Evolutionary conservation across 2,329 filamentous ascomycete genomes (phyloP), one percentile per base, ranked within the genome.

Genomic region (Sclerotinia borealis): DNA sequence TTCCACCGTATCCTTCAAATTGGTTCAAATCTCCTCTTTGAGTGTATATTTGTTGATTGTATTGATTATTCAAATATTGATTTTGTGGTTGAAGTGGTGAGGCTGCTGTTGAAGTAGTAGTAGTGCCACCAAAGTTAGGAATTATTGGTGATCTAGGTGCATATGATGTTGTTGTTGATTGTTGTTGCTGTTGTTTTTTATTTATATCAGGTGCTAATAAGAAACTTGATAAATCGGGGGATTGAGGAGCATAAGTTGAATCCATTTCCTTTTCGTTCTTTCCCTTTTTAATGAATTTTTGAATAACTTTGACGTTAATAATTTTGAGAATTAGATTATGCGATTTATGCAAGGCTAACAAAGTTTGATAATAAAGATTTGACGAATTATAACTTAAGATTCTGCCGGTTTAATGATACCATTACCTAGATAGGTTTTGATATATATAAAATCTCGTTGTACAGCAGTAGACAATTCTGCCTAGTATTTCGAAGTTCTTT

Each of bases 141-240:
- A 72, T 67, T 36, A 63, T 63, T 1, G 73, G 72, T 17, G 71
- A 73, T 19, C 71, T 66, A n/a, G 73, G 72, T 43, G 71, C 67
- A 66, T 73, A 73, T 36, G 59, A 50, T 34, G 39, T 47, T 17
- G 48, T 45, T 29, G 37, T 34, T 13, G 49, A 22, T 27, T 43
- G 47, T 31, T 27, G 3, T 17, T 61, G 65, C 64, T 72, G 70
- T 59, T 68, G 68, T 47, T 70, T 70, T 62, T n/a, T 65, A 47
- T 64, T 63, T 50, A 70, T 68, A 31, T 64, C 51, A 10, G 71
- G 68, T 15, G 71, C 67, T 48, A 70, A 64, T 22, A 69, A 62
- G 59, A 75, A 74, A 52, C 66, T 65, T 6, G 72, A 73, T 19
- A 75, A 68, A 64, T 75, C 73, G 65, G 73, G 73, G 47, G 72